Conservation (phyloP, 2,329 filamentous ascomycete species). For the Annulohypoxylon truncatum region DNA sequence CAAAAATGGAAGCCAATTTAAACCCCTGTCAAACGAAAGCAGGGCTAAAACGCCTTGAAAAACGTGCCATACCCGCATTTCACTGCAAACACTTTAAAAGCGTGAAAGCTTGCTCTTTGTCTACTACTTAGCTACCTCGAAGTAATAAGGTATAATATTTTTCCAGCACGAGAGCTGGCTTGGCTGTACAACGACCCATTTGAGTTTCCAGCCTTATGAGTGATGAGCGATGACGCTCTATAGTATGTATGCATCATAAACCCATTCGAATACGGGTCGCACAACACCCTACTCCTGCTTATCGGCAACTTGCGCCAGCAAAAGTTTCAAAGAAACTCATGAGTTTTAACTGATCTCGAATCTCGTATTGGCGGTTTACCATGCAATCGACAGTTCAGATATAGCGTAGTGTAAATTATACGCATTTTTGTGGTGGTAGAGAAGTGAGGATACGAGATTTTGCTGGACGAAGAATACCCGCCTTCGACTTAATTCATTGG, state of each 20-base stretch:
- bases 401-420: constrained; percentile 1
- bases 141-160: constrained; percentile 4
- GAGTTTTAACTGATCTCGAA: background rate
- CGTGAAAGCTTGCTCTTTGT: constrained; percentile 9
- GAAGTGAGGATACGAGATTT: constrained; percentile 30
- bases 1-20: constrained; percentile 39
- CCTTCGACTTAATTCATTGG: constrained; percentile 28
- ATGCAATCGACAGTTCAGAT: background rate
- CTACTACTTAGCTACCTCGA: too few species aligned
- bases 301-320: background rate
- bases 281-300: background rate
- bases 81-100: constrained; percentile 40
- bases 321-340: background rate
- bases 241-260: background rate
- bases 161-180: background rate
- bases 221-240: background rate
- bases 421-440: constrained; percentile 4
- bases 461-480: constrained; percentile 11
- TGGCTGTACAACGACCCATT: constrained; percentile 2
- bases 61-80: constrained; percentile 38
- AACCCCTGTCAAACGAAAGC: constrained; percentile 33
- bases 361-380: constrained; percentile 14
- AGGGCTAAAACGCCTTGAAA: constrained; percentile 24
- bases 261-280: constrained; percentile 6
- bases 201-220: constrained; percentile 3